These are phyloP conservation scores for Globisporangium parvum DNA, from an alignment of 352 stramenopile species.

Conservation along the genomic window DNA sequence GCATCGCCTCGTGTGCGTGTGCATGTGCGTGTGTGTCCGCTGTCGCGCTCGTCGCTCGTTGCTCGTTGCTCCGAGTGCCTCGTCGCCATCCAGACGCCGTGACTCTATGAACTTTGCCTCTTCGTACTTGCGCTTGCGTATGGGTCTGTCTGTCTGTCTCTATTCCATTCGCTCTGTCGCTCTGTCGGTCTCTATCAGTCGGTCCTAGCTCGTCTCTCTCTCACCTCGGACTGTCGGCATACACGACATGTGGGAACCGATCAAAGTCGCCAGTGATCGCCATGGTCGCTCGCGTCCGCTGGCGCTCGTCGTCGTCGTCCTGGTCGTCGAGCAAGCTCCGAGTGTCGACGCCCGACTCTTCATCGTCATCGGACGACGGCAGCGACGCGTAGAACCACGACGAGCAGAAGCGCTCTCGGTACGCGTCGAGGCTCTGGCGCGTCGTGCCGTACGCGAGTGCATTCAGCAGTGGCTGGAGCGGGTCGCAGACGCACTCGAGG, in stretches of 20 bases:
- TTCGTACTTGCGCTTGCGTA: no score
- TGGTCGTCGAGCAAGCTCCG: constrained; percentile 29
- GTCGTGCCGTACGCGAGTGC: constrained; percentile 65
- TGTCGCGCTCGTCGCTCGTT: no score
- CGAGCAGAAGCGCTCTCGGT: constrained; percentile 63
- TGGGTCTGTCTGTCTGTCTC: neutral
- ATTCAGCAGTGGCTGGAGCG: constrained; percentile 63
- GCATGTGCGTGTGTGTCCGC: no score
- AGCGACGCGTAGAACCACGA: constrained; percentile 58
- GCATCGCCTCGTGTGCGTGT: no score
- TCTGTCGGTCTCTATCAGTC: no score
- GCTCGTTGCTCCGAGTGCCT: no score
- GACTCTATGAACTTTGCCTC: no score
- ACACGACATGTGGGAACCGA: constrained; percentile 7
- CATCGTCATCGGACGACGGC: constrained; percentile 60
- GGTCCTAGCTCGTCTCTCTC: neutral
- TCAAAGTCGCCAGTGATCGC: constrained; percentile 5
- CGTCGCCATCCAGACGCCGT: no score
- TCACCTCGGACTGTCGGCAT: constrained; percentile 9
- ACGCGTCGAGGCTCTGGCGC: constrained; percentile 63
- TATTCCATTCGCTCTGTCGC: neutral
- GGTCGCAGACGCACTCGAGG: constrained; percentile 70
- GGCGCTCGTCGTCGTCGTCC: constrained; percentile 4
- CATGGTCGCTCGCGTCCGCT: neutral
- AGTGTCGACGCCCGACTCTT: constrained; percentile 54